Percentiles rank a stretch among this genome's conserved stretches.
Conservation (phyloP, 2,329 filamentous ascomycete genomes). For the Lachnellula subtilissima region DNA sequence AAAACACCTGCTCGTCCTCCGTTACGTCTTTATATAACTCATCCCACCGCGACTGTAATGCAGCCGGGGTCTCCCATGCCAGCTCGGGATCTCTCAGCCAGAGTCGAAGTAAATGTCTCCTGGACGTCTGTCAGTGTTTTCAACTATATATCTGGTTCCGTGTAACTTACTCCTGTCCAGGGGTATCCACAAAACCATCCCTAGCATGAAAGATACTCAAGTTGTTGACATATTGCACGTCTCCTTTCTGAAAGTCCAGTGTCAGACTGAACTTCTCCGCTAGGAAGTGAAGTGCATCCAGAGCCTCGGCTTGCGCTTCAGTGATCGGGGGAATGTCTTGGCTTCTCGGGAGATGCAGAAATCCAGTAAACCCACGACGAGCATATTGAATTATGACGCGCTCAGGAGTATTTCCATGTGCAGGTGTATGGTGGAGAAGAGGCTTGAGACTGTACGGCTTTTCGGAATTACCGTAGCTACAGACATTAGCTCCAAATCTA, state of each 20-base stretch:
- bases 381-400: conserved; percentile 57
- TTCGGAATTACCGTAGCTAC: conserved; percentile 46
- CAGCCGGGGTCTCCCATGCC: conserved; percentile 38
- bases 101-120: conserved; percentile 41
- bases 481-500: background rate
- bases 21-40: conserved; percentile 47
- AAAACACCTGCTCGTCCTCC: conserved; percentile 49
- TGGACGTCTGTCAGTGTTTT: conserved; percentile 8
- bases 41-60: conserved; percentile 42
- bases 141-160: background rate
- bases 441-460: conserved; percentile 46
- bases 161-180: conserved; percentile 29
- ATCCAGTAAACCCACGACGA: conserved; percentile 54
- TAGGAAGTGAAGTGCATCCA: conserved; percentile 42
- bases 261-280: conserved; percentile 35
- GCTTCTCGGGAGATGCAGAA: conserved; percentile 48
- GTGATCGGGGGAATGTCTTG: conserved; percentile 49
- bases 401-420: conserved; percentile 42
- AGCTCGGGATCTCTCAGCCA: conserved; percentile 41
- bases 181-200: conserved; percentile 37
- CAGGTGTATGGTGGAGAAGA: conserved; percentile 51
- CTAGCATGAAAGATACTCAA: conserved; percentile 43
- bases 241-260: conserved; percentile 36
- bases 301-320: conserved; percentile 40
- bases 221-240: conserved; percentile 45